Base-by-base conservation (phyloP, 2,329 filamentous ascomycete species). In the Ilyonectria destructans region DNA sequence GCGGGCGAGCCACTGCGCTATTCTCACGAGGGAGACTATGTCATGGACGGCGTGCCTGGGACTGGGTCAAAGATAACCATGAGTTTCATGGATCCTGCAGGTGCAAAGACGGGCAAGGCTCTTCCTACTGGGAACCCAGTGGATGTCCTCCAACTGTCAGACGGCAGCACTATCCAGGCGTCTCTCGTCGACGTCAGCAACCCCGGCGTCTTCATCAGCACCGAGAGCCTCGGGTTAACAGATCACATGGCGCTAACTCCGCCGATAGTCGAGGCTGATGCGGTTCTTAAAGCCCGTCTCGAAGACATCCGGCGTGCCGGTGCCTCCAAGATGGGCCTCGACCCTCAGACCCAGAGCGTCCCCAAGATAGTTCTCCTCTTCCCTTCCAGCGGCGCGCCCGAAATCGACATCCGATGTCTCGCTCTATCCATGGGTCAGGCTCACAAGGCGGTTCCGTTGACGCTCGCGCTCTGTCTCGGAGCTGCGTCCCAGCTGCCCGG, bases 171-270 rank as follows among this genome's bases (percentile, higher is more conserved):
- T 0, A 77, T 89, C 4, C 71, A 77, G 4, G 88, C 85, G 0
- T 91, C 88, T 1, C 87, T 90, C 29, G 84, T 92, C 1, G 91
- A 93, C 69, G 88, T 88, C 1, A 87, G 87, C 1, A 92, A 92
- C 71, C 91, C 91, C 0, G 88, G 87, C 54, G 84, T 91, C 15
- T 93, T 93, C 74, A 81, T 93, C 1, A 80, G 81, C 8, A 88
- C 90, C 0, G 74, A 80, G 2, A 86, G 89, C 65, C 74, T 92
- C 15, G 79, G 78, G n/a, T 33, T 79, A 1, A 84, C 80, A 4
- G 79, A 89, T 2, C 78, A 84, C 19, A 83, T 85, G 3, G 82
- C 83, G 10, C 82, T 91, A 40, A 82, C 86, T 0, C 89, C 90
- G 0, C 82, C 87, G 26, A 82, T 84, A 31, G 84, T 92, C 49